Evolutionary conservation across 768 basidiomycete species (phyloP).

Genomic region (Tylopilus rubrobrunneus): DNA sequence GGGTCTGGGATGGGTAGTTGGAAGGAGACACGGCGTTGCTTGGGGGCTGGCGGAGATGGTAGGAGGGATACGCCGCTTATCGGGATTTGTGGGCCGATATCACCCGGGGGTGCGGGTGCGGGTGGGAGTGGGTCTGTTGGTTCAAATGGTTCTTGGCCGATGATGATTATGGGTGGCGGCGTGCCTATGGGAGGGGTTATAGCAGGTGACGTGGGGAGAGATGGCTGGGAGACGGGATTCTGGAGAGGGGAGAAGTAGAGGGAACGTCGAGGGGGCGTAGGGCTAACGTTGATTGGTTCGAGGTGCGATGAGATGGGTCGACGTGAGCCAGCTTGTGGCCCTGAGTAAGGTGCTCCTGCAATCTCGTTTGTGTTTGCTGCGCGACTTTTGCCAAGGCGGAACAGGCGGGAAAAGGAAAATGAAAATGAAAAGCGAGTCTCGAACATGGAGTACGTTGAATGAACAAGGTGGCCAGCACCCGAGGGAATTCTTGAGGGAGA

Average conservation of each 20-base stretch:
- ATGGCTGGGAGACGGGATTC: not conserved
- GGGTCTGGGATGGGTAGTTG: not conserved
- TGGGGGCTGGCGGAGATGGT: not conserved
- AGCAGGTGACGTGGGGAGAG: not conserved
- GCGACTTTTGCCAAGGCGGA: constrained; percentile 15
- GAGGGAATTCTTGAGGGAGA: not conserved
- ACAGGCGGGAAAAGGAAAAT: constrained; percentile 13
- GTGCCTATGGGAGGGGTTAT: not conserved
- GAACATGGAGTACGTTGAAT: constrained; percentile 11
- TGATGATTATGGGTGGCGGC: constrained; percentile 9
- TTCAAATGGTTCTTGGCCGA: constrained; percentile 3
- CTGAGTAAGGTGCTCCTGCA: not conserved
- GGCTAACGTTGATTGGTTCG: not conserved
- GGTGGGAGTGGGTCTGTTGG: not conserved
- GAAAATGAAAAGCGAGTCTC: constrained; percentile 12
- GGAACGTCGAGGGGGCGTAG: not conserved
- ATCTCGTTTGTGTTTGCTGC: not conserved
- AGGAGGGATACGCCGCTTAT: not conserved
- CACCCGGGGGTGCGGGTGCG: not conserved
- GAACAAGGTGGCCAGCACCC: constrained; percentile 16
- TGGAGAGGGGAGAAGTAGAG: not conserved
- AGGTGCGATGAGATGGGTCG: not conserved
- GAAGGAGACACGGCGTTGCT: constrained; percentile 6
- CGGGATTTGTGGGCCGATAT: not conserved
- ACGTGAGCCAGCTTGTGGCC: not conserved